phyloP scores from a whole-genome alignment of 176 grass and related monocot genomes.

The Musa beccarii region DNA sequence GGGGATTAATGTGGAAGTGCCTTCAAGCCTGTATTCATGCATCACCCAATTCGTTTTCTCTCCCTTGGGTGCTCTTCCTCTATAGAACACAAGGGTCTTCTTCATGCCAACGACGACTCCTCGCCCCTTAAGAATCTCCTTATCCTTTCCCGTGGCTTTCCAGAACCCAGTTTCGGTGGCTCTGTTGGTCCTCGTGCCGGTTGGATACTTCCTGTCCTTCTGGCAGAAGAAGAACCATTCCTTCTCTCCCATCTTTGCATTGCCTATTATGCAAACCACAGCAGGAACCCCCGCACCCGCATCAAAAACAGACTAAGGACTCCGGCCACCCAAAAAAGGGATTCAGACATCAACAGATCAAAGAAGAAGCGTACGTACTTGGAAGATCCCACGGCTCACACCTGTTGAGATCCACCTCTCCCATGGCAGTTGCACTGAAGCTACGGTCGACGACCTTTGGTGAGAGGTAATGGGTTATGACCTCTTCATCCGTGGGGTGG shows the following conservation, averaged over 20 bases:
- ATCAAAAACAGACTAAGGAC: neutral
- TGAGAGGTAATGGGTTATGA: conserved; percentile 81
- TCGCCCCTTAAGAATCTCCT: conserved; percentile 61
- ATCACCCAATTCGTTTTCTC: conserved; percentile 90
- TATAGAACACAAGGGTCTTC: conserved; percentile 99
- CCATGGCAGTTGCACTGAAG: conserved; percentile 56
- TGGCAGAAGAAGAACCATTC: conserved; percentile 94
- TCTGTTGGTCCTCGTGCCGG: conserved; percentile 74
- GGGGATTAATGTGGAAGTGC: conserved; percentile 18
- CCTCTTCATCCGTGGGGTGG: conserved; percentile 93
- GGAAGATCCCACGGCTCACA: conserved; percentile 88
- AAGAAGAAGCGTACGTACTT: conserved; percentile 21
- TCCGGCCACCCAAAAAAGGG: neutral
- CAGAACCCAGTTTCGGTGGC: conserved; percentile 79
- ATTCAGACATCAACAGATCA: neutral
- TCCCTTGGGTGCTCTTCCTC: conserved; percentile 66
- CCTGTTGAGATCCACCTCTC: conserved; percentile 95
- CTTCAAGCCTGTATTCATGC: conserved; percentile 82
- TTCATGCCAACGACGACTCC: conserved; percentile 78
- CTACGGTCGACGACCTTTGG: conserved; percentile 38
- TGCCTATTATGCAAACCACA: conserved; percentile 20
- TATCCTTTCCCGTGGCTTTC: conserved; percentile 98
- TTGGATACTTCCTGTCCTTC: conserved; percentile 92
- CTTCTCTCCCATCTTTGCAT: conserved; percentile 90
- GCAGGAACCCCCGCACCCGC: neutral